Percentiles rank a stretch among this genome's conserved stretches.
Conservation (phyloP, 768 basidiomycete genomes). For the Kwoniella botswanensis region DNA sequence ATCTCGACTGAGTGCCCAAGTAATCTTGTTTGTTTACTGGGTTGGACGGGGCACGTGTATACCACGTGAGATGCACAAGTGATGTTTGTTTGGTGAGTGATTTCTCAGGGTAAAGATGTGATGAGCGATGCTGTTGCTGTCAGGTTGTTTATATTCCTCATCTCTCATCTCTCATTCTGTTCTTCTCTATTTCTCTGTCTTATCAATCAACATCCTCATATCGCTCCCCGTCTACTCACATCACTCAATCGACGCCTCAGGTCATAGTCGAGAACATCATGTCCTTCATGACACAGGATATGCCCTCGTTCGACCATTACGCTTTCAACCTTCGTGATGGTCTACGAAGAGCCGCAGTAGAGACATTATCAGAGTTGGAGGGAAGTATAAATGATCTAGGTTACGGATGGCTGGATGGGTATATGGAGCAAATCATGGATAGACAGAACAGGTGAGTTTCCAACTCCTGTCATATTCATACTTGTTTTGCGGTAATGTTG, state of each 20-base stretch:
- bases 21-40: slow-evolving; percentile 10
- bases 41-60: background rate
- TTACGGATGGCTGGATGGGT: slow-evolving; percentile 55
- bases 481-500: background rate
- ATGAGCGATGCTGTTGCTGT: background rate
- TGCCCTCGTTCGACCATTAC: slow-evolving; percentile 35
- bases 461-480: no score
- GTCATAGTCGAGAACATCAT: background rate
- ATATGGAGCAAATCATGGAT: slow-evolving; percentile 48
- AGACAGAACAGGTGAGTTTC: slow-evolving; percentile 29
- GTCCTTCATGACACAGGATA: slow-evolving; percentile 1
- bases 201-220: slow-evolving; percentile 1
- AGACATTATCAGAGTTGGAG: slow-evolving; percentile 40
- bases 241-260: background rate
- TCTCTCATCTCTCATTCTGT: background rate
- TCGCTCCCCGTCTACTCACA: background rate
- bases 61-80: slow-evolving; percentile 8
- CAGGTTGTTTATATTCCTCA: slow-evolving; percentile 25
- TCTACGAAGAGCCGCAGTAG: slow-evolving; percentile 36
- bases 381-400: slow-evolving; percentile 49
- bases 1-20: background rate
- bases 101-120: slow-evolving; percentile 15
- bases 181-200: slow-evolving; percentile 5
- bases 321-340: slow-evolving; percentile 42
- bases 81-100: slow-evolving; percentile 12